These are phyloP conservation scores for Xylaria sp. DNA, from an alignment of 2,329 filamentous ascomycete species.

Conservation along the genomic window DNA sequence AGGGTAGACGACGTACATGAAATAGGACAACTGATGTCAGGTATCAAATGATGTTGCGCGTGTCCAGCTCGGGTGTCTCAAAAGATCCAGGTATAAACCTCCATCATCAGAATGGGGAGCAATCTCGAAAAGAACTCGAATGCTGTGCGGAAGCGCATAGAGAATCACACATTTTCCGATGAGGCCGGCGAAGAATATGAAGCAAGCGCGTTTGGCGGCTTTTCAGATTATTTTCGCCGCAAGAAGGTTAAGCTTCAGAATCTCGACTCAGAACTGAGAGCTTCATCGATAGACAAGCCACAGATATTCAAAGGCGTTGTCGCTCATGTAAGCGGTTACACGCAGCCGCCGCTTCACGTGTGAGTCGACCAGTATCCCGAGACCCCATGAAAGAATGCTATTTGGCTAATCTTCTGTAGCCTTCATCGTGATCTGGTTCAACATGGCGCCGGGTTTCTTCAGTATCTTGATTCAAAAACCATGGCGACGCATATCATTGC, in stretches of 20 bases:
- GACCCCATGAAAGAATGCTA: background rate
- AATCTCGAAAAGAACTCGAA: constrained; percentile 68
- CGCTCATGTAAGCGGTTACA: constrained; percentile 93
- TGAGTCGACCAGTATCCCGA: constrained; percentile 39
- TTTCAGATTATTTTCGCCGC: constrained; percentile 87
- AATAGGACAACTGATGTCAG: background rate
- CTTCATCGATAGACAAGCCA: constrained; percentile 71
- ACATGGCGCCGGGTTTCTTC: constrained; percentile 92
- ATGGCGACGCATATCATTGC: constrained; percentile 96
- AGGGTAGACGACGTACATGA: background rate
- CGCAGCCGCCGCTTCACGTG: constrained; percentile 88
- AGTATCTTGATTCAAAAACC: constrained; percentile 94
- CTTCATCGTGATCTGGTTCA: constrained; percentile 86
- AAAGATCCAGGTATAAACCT: background rate
- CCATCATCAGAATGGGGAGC: constrained; percentile 57
- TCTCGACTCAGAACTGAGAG: constrained; percentile 80
- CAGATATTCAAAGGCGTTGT: constrained; percentile 90
- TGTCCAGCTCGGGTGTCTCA: constrained; percentile 21
- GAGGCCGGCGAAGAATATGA: constrained; percentile 93
- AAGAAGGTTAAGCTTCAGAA: constrained; percentile 99
- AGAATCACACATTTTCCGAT: constrained; percentile 73
- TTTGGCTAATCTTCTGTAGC: constrained; percentile 38
- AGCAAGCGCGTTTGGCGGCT: constrained; percentile 84
- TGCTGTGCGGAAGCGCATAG: constrained; percentile 65
- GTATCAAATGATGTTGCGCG: constrained; percentile 31